A percentile compares a stretch with the other conserved stretches of the same genome.
phyloP scores from a whole-genome alignment of 495 filamentous ascomycete species.

The Penicillium alfredii region DNA sequence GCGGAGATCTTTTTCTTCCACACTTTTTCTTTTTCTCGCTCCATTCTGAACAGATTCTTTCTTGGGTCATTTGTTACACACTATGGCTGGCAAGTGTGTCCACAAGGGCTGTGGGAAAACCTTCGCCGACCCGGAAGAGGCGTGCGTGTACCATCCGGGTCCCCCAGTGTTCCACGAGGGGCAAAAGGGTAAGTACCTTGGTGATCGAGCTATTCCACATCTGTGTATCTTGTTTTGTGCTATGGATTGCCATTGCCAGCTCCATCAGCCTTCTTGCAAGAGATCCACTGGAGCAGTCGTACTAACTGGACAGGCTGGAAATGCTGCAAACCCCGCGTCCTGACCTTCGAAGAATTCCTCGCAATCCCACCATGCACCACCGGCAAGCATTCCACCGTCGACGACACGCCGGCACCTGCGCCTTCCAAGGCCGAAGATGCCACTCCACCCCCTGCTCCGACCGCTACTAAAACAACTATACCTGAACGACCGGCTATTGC shows the following conservation, averaged over 20 bases:
- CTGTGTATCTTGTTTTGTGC: constrained; percentile 1
- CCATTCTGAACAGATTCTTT: neutral
- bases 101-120: constrained; percentile 92
- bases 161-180: constrained; percentile 97
- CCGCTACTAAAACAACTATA: constrained; percentile 14
- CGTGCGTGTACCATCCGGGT: constrained; percentile 88
- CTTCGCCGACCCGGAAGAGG: constrained; percentile 77
- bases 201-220: constrained; percentile 18
- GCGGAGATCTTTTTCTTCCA: too few species aligned
- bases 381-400: constrained; percentile 86
- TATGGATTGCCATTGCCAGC: neutral
- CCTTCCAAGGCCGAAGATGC: constrained; percentile 41
- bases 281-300: too few species aligned
- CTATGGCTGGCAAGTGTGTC: constrained; percentile 86
- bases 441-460: constrained; percentile 23
- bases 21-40: too few species aligned
- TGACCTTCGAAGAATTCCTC: constrained; percentile 99
- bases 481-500: constrained; percentile 36
- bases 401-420: constrained; percentile 56
- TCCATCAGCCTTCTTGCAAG: too few species aligned
- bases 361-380: constrained; percentile 88
- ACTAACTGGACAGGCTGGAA: constrained; percentile 72
- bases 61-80: constrained; percentile 10
- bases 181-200: constrained; percentile 79
- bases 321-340: constrained; percentile 95